phyloP scores from a whole-genome alignment of 495 filamentous ascomycete species.

The Penicillium diatomitis region DNA sequence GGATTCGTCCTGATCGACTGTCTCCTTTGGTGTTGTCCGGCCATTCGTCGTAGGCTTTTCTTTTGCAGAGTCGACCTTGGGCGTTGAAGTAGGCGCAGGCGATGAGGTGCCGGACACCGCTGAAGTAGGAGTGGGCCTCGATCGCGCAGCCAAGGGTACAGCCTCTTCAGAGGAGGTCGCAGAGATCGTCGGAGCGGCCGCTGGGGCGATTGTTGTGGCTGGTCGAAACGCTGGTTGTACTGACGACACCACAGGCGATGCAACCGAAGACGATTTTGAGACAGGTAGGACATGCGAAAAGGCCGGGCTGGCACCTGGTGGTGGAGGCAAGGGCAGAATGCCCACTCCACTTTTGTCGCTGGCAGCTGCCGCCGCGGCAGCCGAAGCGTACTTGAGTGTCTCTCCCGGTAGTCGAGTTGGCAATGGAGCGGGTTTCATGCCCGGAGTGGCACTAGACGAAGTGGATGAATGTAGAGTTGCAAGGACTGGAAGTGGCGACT shows the following conservation, averaged over 20 bases:
- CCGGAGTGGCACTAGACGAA: constrained; percentile 52
- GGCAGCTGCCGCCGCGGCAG: constrained; percentile 88
- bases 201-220: constrained; percentile 10
- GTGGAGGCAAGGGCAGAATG: constrained; percentile 86
- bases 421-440: constrained; percentile 86
- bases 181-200: constrained; percentile 14
- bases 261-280: constrained; percentile 39
- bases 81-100: constrained; percentile 13
- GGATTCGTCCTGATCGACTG: constrained; percentile 51
- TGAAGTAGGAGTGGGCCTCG: constrained; percentile 36
- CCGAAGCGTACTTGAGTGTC: constrained; percentile 91
- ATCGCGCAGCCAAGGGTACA: constrained; percentile 18
- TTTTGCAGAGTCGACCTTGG: constrained; percentile 34
- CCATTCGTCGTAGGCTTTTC: constrained; percentile 24
- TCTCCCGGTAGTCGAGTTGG: constrained; percentile 80
- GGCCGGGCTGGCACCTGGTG: constrained; percentile 53
- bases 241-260: constrained; percentile 44
- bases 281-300: constrained; percentile 34
- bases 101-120: constrained; percentile 8
- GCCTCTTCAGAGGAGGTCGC: constrained; percentile 27
- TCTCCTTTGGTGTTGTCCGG: constrained; percentile 23
- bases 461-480: constrained; percentile 58
- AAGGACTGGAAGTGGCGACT: constrained; percentile 82
- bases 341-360: constrained; percentile 81
- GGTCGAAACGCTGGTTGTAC: constrained; percentile 43